These are phyloP conservation scores for Aspergillus biplanus DNA, from an alignment of 495 filamentous ascomycete genomes.

Conservation along the genomic window DNA sequence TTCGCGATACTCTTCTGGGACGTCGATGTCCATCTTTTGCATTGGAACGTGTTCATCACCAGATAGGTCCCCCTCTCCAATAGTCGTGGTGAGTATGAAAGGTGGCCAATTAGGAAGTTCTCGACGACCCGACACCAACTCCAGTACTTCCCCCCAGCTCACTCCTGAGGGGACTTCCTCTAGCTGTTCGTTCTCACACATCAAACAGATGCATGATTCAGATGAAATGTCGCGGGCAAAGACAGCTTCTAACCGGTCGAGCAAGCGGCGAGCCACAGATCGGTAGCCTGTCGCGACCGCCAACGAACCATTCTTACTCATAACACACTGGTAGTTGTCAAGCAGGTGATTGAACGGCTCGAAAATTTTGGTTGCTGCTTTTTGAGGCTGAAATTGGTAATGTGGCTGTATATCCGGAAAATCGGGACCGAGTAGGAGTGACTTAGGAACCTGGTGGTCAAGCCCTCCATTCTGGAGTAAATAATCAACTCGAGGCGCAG, in stretches of 20 bases:
- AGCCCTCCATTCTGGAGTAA: constrained; percentile 85
- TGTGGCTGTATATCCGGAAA: constrained; percentile 48
- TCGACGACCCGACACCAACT: constrained; percentile 84
- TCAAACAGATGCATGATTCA: constrained; percentile 75
- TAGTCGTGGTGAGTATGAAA: constrained; percentile 65
- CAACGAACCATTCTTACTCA: constrained; percentile 80
- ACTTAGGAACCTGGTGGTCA: constrained; percentile 63
- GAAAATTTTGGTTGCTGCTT: constrained; percentile 67
- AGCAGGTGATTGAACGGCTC: constrained; percentile 77
- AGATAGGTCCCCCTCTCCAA: constrained; percentile 58
- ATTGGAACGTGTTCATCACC: constrained; percentile 63
- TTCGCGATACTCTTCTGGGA: constrained; percentile 85
- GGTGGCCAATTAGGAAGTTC: constrained; percentile 88
- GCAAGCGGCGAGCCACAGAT: constrained; percentile 85
- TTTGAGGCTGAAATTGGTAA: constrained; percentile 36
- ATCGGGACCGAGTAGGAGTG: constrained; percentile 58
- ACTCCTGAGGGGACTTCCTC: constrained; percentile 66
- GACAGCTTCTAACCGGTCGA: constrained; percentile 92
- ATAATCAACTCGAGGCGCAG: constrained; percentile 85
- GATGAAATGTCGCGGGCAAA: constrained; percentile 89
- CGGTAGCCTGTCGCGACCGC: constrained; percentile 96
- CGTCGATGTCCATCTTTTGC: constrained; percentile 85
- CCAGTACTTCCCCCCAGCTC: constrained; percentile 97
- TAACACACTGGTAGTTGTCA: constrained; percentile 81
- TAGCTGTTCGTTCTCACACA: constrained; percentile 67